phyloP scores from a whole-genome alignment of 1,284 basidiomycete species.

The Thecaphora frezii region DNA sequence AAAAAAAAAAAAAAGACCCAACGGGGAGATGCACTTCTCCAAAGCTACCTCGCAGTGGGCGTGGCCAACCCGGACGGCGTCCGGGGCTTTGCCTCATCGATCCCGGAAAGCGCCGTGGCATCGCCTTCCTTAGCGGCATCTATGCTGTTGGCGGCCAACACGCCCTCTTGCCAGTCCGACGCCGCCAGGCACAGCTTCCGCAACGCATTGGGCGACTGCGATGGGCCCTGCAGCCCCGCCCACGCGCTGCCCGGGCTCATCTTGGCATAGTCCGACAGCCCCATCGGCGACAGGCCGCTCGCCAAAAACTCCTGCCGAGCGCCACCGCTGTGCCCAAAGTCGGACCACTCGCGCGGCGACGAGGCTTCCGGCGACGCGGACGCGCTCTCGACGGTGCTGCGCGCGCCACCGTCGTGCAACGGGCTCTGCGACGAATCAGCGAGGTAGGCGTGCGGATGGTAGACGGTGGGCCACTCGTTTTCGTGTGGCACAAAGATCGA shows the following conservation, averaged over 20 bases:
- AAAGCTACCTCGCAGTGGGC: no score
- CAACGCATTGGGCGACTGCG: slow-evolving; percentile 16
- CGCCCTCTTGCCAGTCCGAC: not conserved
- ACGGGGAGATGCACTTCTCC: no score
- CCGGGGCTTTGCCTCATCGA: no score
- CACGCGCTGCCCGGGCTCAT: slow-evolving; percentile 4
- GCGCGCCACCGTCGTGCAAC: no score
- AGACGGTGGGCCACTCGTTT: not conserved
- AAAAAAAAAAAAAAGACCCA: no score
- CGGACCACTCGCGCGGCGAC: not conserved
- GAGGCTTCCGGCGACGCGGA: not conserved
- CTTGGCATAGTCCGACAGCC: not conserved
- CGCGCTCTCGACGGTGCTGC: not conserved
- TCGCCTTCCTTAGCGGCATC: no score
- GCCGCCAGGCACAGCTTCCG: slow-evolving; percentile 18
- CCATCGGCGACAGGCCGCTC: no score
- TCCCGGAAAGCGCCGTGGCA: no score
- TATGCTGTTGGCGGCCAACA: not conserved
- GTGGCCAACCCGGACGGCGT: no score
- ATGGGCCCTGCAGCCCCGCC: slow-evolving; percentile 8
- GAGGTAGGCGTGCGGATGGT: not conserved
- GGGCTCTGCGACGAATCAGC: no score
- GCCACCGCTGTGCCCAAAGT: no score
- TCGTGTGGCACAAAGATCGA: not conserved
- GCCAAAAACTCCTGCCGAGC: no score